These are phyloP conservation scores for Barnettozyma sucrosica DNA, from an alignment of 805 yeast species.

Conservation along the genomic window DNA sequence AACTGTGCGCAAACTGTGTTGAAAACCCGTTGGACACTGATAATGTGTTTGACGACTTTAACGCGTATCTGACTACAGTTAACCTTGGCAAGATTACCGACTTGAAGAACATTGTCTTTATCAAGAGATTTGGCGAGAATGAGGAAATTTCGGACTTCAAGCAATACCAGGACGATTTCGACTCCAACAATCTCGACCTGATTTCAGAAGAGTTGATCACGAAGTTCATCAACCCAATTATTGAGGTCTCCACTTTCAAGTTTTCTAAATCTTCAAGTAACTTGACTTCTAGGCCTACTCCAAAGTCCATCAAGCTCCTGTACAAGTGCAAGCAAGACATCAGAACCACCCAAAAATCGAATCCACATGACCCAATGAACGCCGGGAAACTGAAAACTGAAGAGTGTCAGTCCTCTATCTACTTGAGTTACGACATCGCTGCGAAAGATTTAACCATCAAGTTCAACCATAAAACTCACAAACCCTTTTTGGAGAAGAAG, in stretches of 20 bases:
- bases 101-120: conserved; percentile 19
- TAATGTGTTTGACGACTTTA: conserved; percentile 22
- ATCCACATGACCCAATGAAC: conserved; percentile 3
- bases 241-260: conserved; percentile 21
- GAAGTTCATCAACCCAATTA: conserved; percentile 15
- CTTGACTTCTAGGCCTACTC: conserved; percentile 18
- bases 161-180: conserved; percentile 8
- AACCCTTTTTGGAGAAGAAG: conserved; percentile 17
- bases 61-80: conserved; percentile 16
- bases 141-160: conserved; percentile 15
- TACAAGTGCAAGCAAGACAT: conserved; percentile 25
- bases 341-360: conserved; percentile 19
- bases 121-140: conserved; percentile 14
- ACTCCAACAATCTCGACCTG: conserved; percentile 13
- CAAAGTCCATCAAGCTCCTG: conserved; percentile 22
- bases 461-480: conserved; percentile 20
- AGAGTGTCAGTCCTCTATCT: conserved; percentile 21
- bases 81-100: conserved; percentile 13
- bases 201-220: conserved; percentile 14
- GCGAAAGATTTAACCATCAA: conserved; percentile 19
- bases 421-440: conserved; percentile 21
- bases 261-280: conserved; percentile 21
- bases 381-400: conserved; percentile 21
- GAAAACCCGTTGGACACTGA: conserved; percentile 21
- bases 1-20: conserved; percentile 24